These are phyloP conservation scores for Erythrophleum fordii DNA, from an alignment of 306 rosid genomes.

Conservation along the genomic window DNA sequence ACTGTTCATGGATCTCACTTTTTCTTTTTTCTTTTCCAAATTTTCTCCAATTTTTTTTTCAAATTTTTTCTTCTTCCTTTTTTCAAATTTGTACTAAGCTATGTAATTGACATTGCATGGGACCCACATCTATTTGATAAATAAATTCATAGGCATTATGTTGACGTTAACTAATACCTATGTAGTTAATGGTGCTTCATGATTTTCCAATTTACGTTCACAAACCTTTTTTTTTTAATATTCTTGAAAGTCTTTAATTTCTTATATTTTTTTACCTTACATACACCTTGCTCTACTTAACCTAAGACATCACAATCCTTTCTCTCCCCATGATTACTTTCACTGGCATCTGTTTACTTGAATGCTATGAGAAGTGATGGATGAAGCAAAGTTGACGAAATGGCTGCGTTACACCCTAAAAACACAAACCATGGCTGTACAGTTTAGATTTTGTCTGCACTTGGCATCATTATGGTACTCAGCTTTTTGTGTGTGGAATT, in stretches of 20 bases:
- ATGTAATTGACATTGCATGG: no score
- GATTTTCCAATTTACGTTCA: conserved; percentile 19
- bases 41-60: no score
- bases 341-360: conserved; percentile 19
- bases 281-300: background rate
- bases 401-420: background rate
- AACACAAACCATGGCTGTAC: background rate
- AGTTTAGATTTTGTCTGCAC: background rate
- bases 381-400: background rate
- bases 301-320: background rate
- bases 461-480: background rate
- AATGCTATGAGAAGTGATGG: conserved; percentile 10
- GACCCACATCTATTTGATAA: no score
- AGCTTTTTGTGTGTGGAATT: background rate
- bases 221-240: background rate
- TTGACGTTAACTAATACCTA: background rate
- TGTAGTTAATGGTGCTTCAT: background rate
- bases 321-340: conserved; percentile 3
- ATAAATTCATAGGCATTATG: background rate
- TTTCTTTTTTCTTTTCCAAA: no score
- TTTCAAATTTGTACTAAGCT: no score
- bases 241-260: background rate
- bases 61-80: no score
- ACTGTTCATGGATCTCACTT: no score
- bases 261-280: background rate